phyloP scores from a whole-genome alignment of 768 basidiomycete species.

The Amanita polypyramis region DNA sequence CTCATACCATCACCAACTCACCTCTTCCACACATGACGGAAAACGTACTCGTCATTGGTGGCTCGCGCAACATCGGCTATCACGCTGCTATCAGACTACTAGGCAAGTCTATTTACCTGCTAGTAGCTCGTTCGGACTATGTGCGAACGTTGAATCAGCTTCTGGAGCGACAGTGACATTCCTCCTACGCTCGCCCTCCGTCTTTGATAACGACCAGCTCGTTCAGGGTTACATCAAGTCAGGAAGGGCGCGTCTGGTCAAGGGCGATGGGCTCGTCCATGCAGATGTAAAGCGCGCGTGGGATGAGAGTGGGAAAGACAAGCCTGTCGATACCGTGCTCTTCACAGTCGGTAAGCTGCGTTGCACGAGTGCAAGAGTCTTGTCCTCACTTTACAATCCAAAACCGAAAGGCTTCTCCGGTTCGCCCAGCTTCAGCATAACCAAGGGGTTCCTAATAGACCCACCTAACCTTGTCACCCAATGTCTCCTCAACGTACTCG shows the following conservation, averaged over 20 bases:
- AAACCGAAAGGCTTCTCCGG: conserved; percentile 33
- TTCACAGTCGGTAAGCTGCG: conserved; percentile 46
- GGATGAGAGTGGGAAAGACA: conserved; percentile 28
- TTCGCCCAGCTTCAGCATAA: conserved; percentile 29
- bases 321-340: conserved; percentile 40
- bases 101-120: conserved; percentile 21
- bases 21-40: conserved; percentile 15
- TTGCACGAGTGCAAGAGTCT: neutral
- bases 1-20: too few species aligned
- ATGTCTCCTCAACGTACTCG: conserved; percentile 43
- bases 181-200: conserved; percentile 39
- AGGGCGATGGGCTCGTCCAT: conserved; percentile 50
- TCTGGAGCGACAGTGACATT: conserved; percentile 54
- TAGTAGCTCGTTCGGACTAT: neutral
- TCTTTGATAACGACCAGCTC: conserved; percentile 41
- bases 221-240: conserved; percentile 41
- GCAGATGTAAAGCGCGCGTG: conserved; percentile 44
- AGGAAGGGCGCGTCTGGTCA: conserved; percentile 42
- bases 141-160: conserved; percentile 23
- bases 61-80: conserved; percentile 48
- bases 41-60: conserved; percentile 40
- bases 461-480: conserved; percentile 52
- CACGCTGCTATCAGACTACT: conserved; percentile 35
- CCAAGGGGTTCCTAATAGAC: conserved; percentile 36
- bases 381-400: neutral